Base-by-base conservation (phyloP, 2,329 filamentous ascomycete genomes). In the Incumbomyces delicatus region DNA sequence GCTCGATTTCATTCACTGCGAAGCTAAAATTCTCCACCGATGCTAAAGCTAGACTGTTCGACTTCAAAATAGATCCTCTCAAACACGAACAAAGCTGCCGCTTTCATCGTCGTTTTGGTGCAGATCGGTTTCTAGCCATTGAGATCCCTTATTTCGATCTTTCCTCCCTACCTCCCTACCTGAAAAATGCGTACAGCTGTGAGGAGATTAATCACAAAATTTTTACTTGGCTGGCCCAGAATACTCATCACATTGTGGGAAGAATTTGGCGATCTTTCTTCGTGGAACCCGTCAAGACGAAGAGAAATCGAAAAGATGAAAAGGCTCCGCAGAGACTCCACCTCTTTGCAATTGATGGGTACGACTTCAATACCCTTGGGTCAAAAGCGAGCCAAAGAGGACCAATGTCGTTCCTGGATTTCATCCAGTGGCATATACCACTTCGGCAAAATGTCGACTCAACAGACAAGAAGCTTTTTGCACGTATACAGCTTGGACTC, bases 391-490 rank as follows among this genome's bases (percentile, higher is more conserved):
- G 39, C 63, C 39, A 50, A 60, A 34, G 57, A 56, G 47, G 14
- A 53, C 40, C 35, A 6, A 69, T 71, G 60, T 61, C 48, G 1
- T 42, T 70, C 1, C 56, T 63, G 8, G 56, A 63, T 1, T 51
- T 73, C n/a, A 48, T 71, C 2, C 57, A 71, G 20, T 73, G 70
- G 70, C 68, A 72, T 47, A 66, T 72, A 50, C 62, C 63, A 1
- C 41, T 53, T 1, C 44, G 56, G 2, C 43, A 55, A 2, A 72
- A 73, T 50, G 41, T 45, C 3, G 35, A 55, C 1, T 66, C 70
- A 40, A 62, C 56, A 5, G 65, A 68, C 42, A 64, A 65, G 44
- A 73, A 73, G 46, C 52, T 72, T 3, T 73, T 72, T 47, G 63
- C 66, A 32, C 62, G 70, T 18, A 57, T 70, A 7, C 57, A 61